Evolutionary conservation across 2,329 filamentous ascomycete species (phyloP), one percentile per base, ranked within the genome.

Genomic region (Pleoardoris graminearum): DNA sequence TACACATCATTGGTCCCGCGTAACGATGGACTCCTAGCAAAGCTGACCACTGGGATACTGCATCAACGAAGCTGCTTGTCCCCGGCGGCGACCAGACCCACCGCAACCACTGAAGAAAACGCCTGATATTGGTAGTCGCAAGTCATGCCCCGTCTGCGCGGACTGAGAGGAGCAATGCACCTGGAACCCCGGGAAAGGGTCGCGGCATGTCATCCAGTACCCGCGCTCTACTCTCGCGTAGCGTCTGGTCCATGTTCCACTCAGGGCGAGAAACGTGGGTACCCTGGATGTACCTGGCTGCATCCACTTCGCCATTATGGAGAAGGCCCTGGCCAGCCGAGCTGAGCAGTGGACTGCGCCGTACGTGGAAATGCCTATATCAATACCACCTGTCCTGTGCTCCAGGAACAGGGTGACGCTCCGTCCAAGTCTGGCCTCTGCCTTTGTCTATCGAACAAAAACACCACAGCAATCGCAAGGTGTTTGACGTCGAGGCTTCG

Each of bases 191-290:
- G 58, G 53, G 45, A 49, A 27, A 16, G 59, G 53, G 52, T 56
- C 59, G 56, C 63, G 62, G 64, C 54, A 60, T 59, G 56, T 53
- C 53, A 62, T 62, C 60, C 65, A 67, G 61, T 68, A 62, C 61
- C 64, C 58, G 65, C 57, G 44, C 50, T 60, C 57, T 52, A 56
- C 53, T 55, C 39, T 55, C 53, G 50, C 50, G 59, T 62, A 57
- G 59, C 56, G 59, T 55, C 55, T 51, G 60, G 57, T 46, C 44
- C 57, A 51, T 59, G 57, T 59, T 58, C 67, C 65, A 69, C 55
- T 66, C 51, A 55, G 59, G 57, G 60, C 41, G 58, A 58, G 36
- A 49, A 59, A 49, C 51, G 32, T 52, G 53, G 50, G 48, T 19
- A 59, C 49, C 57, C 51, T 61, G 53, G 48, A 59, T 48, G 53